Base-by-base conservation (phyloP, 2,329 filamentous ascomycete species). In the Aspergillus spinulosporus region DNA sequence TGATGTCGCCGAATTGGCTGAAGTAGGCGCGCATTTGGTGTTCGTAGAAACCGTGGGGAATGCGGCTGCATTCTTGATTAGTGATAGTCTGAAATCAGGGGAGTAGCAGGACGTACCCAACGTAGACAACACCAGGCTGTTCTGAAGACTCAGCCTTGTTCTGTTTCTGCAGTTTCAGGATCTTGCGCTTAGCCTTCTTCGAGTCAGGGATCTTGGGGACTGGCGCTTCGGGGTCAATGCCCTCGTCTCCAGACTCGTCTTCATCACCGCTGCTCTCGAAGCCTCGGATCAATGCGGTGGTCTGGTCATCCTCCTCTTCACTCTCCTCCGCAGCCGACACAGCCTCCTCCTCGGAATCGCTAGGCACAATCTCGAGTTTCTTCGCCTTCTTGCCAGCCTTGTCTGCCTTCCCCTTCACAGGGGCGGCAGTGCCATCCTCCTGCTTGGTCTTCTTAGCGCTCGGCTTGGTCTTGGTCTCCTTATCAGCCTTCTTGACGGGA, bases 1-100 rank as follows among this genome's bases (percentile, higher is more conserved):
- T 84, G 66, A 99, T 91, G 11, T 84, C 80, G 64, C 94, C 94
- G 65, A 99, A 99, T 74, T 99, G 94, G 53, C 86, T 84, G 71
- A 97, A 96, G 80, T 97, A 99, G 62, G 88, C 86, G 66, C 85
- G 86, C 88, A 99, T 95, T 77, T 97, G 89, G 68, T 92, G 85
- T 78, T 99, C 94, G 81, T 93, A 97, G 84, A 99, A 99, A 77
- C 94, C 90, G 76, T 94, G 90, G 39, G 92, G 92, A 59, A 96
- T 88, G 62, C 92, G 90, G 54, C 83, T 83, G 56, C 6, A 40
- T 61, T 40, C 21, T 21, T 29, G 58, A 49, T 63, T 66, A 57
- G 68, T 58, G 46, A 52, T 53, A 32, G 32, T n/a, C 21, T 21
- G 32, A 32, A 9, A 40, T 21, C 31, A 50, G 54, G 59, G 47